These are phyloP conservation scores for Marasmius fiardii DNA, from an alignment of 1,284 basidiomycete species.

Conservation along the genomic window DNA sequence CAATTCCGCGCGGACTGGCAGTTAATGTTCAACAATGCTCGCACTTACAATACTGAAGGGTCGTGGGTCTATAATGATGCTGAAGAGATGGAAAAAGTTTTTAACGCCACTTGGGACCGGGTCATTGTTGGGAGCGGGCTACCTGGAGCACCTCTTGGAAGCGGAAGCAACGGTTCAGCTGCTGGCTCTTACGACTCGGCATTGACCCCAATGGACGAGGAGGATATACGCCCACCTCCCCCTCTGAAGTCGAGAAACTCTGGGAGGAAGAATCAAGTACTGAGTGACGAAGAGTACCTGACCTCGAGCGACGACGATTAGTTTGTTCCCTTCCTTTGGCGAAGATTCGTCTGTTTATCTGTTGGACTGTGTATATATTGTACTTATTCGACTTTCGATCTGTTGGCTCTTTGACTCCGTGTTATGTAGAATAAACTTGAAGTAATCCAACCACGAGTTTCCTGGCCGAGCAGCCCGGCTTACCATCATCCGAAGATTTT, in stretches of 20 bases:
- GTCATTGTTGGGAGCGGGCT: conserved; percentile 61
- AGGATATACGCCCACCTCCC: conserved; percentile 52
- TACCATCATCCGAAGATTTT: no score
- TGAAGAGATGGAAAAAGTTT: conserved; percentile 86
- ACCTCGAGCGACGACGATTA: conserved; percentile 61
- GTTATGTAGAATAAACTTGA: neutral
- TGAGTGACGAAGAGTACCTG: conserved; percentile 76
- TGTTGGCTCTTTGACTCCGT: neutral
- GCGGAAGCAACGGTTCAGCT: conserved; percentile 32
- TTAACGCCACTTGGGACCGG: conserved; percentile 62
- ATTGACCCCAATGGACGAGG: conserved; percentile 75
- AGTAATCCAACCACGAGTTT: no score
- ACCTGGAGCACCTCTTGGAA: conserved; percentile 59
- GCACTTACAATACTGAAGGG: conserved; percentile 85
- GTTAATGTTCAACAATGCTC: conserved; percentile 92
- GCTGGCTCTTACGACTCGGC: conserved; percentile 60
- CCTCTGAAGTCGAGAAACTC: conserved; percentile 47
- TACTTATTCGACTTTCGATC: neutral
- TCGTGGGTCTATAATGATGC: conserved; percentile 95
- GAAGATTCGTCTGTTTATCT: neutral
- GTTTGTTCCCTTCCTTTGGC: neutral
- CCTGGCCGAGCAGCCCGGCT: no score
- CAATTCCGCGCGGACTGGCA: conserved; percentile 80
- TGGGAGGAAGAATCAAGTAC: conserved; percentile 57
- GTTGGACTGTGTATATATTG: neutral